Percentiles rank a stretch among this genome's conserved stretches.
Evolutionary conservation across 139 green algal species (phyloP).

Genomic region (Chlorella sp.): DNA sequence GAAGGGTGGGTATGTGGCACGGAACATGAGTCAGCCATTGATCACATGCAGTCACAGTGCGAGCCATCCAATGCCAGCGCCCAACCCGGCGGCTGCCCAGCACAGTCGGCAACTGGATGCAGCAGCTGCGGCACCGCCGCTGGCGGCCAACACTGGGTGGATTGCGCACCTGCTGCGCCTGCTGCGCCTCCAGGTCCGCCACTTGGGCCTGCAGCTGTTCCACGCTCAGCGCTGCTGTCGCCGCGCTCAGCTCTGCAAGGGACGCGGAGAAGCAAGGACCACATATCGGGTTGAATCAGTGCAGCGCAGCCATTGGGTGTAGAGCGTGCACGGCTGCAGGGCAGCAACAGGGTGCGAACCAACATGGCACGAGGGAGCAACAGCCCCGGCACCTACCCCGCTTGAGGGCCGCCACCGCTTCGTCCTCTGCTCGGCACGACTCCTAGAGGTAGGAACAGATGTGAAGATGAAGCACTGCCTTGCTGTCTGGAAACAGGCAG

Average conservation of each 20-base stretch:
- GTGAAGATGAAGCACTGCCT: no score
- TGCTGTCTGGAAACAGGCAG: no score
- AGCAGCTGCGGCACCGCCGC: no score
- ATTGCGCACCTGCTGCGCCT: neutral
- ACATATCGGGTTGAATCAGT: no score
- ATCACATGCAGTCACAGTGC: no score
- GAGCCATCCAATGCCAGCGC: no score
- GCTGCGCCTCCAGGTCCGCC: constrained; percentile 6
- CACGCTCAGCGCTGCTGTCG: constrained; percentile 39
- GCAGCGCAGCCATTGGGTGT: no score
- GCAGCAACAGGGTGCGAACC: no score
- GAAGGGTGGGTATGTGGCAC: neutral
- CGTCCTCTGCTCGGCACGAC: neutral
- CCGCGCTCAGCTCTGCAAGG: constrained; percentile 54
- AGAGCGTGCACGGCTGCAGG: neutral
- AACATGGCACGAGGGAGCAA: neutral
- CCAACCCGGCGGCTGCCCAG: no score
- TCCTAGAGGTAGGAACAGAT: constrained; percentile 1
- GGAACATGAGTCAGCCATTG: no score
- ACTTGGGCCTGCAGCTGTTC: constrained; percentile 49
- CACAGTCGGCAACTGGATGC: no score
- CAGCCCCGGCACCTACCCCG: constrained; percentile 27
- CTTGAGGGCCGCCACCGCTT: constrained; percentile 10
- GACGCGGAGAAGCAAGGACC: neutral
- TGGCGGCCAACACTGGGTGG: no score